Percentiles rank a stretch among this genome's conserved stretches.
These are phyloP conservation scores for Phellopilus nigrolimitatus DNA, from an alignment of 1,284 basidiomycete species.

Conservation along the genomic window DNA sequence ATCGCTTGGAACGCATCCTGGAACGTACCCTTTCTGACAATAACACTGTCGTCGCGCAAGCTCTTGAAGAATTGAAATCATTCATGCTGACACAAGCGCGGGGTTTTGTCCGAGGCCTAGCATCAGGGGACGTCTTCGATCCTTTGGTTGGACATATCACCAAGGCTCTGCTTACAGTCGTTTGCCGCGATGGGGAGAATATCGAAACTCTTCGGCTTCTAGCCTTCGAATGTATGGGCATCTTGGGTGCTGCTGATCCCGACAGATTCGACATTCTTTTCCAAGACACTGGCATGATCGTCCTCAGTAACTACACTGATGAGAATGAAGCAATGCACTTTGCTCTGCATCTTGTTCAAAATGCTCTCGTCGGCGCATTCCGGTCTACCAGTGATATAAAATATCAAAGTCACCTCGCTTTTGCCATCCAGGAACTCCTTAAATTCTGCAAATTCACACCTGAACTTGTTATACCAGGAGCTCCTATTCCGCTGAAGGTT, in stretches of 20 bases:
- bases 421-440: constrained; percentile 89
- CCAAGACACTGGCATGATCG: constrained; percentile 63
- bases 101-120: constrained; percentile 54
- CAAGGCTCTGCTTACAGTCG: constrained; percentile 64
- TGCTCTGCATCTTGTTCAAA: constrained; percentile 80
- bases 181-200: constrained; percentile 75
- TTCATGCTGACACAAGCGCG: constrained; percentile 53
- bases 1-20: constrained; percentile 67
- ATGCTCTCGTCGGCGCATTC: constrained; percentile 90
- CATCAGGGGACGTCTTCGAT: constrained; percentile 86
- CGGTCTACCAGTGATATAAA: constrained; percentile 90
- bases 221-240: constrained; percentile 88
- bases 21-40: constrained; percentile 80
- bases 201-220: constrained; percentile 62
- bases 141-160: constrained; percentile 70
- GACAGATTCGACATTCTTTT: constrained; percentile 79
- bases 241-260: constrained; percentile 94
- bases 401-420: constrained; percentile 89
- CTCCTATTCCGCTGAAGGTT: constrained; percentile 54
- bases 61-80: constrained; percentile 71
- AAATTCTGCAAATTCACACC: constrained; percentile 85
- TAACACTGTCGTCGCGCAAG: constrained; percentile 71
- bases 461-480: constrained; percentile 53
- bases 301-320: constrained; percentile 82
- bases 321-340: constrained; percentile 78